Evolutionary conservation across 805 yeast genomes (phyloP), one percentile per base, ranked within the genome.

Genomic region (Candida caryicola): DNA sequence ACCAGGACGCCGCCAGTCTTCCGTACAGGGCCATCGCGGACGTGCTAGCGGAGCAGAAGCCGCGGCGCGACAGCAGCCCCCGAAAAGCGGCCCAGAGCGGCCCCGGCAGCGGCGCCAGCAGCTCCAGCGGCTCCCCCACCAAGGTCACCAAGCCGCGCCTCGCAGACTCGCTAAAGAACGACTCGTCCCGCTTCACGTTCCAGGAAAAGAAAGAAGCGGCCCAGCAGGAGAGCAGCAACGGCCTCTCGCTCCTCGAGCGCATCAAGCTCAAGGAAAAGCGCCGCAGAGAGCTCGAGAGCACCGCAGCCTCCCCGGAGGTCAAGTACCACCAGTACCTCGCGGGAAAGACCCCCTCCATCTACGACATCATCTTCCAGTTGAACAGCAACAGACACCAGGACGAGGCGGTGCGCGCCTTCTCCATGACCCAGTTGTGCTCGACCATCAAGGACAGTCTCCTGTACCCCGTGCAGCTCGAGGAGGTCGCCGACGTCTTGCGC

Each of bases 231-330:
- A 52, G 50, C 19, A 43, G 39, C 27, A 49, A 45, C 14, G 71
- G 71, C 1, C 46, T 60, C 7, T 52, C 69, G 1, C 46, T 73
- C 4, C 42, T 71, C 9, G 71, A 73, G 30, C 52, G 76, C 31
- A 67, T 71, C 33, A 58, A 55, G 36, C 39, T 50, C 30, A 69
- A 64, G 45, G 74, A 73, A 39, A 47, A 50, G 15, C 46, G 41
- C 12, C 51, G 37, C 13, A 32, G 44, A 5, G 40, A 37, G 1
- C 27, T 37, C 14, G 47, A 51, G 7, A 8, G 10, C 9, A 29
- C 19, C 9, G 15, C 17, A 14, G 29, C 17, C 19, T 42, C 43
- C 5, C 60, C 66, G 0, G 53, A 56, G 29, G 39, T 41, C 18
- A 50, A 49, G 25, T 52, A 60, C 39, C 31, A 54, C 6, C 21